These are phyloP conservation scores for Solanum medicagineum DNA, from an alignment of 257 asterid genomes.

Conservation along the genomic window DNA sequence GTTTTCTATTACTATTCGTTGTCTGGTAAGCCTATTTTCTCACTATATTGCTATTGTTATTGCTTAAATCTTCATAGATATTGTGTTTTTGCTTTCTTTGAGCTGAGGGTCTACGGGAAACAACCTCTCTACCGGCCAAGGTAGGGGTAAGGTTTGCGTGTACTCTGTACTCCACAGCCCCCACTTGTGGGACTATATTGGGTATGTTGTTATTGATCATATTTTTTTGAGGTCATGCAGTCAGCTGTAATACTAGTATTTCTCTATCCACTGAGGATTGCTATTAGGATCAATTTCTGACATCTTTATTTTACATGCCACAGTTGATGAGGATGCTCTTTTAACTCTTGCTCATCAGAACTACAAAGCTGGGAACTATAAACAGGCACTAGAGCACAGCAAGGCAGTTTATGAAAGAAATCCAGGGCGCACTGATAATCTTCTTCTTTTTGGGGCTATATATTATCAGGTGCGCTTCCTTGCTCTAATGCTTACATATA, in stretches of 20 bases:
- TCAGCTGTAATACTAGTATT: not conserved
- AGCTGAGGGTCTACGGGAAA: not conserved
- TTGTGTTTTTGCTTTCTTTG: not conserved
- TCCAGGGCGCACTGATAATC: conserved; percentile 86
- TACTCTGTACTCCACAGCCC: not conserved
- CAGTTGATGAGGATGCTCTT: conserved; percentile 82
- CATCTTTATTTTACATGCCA: conserved; percentile 6
- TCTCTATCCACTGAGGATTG: not conserved
- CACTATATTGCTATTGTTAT: not conserved
- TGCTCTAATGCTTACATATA: not conserved
- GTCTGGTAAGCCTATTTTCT: not conserved
- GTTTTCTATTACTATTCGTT: not conserved
- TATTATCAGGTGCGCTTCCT: conserved; percentile 67
- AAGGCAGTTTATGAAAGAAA: conserved; percentile 74
- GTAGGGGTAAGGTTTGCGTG: not conserved
- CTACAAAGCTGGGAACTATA: conserved; percentile 77
- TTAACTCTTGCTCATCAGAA: conserved; percentile 86
- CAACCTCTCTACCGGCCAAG: not conserved
- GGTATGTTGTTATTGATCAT: not conserved
- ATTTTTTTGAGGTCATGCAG: not conserved
- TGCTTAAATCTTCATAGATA: not conserved
- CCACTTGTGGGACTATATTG: not conserved
- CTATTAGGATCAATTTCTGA: not conserved
- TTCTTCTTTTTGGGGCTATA: conserved; percentile 85
- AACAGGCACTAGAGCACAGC: conserved; percentile 88